Conservation (phyloP, 805 yeast species). For the Wickerhamomyces silvicola region DNA sequence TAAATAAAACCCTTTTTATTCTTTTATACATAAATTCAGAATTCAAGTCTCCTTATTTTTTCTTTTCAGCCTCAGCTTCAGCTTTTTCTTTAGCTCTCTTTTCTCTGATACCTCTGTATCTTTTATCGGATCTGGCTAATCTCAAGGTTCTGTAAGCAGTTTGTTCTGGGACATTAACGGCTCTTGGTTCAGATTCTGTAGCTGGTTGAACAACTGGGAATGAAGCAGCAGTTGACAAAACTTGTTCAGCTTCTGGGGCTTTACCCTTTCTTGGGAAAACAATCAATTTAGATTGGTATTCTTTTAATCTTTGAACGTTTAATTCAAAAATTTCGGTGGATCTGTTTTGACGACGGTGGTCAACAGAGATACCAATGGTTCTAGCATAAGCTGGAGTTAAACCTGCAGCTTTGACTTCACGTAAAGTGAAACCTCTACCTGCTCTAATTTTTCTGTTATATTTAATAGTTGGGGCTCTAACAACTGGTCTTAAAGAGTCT, state of each 20-base stretch:
- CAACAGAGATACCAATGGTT: conserved; percentile 97
- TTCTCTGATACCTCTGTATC: conserved; percentile 91
- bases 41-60: conserved; percentile 57
- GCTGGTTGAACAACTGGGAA: conserved; percentile 89
- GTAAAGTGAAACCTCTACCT: conserved; percentile 98
- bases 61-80: conserved; percentile 99
- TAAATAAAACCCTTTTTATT: conserved; percentile 10
- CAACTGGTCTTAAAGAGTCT: conserved; percentile 94
- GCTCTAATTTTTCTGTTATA: conserved; percentile 99
- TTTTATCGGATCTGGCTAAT: conserved; percentile 91
- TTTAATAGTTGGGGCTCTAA: conserved; percentile 97
- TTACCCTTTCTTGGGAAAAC: conserved; percentile 90
- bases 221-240: conserved; percentile 62
- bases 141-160: conserved; percentile 93
- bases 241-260: conserved; percentile 76
- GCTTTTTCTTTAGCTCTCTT: conserved; percentile 97
- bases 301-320: conserved; percentile 94
- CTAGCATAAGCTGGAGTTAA: conserved; percentile 91
- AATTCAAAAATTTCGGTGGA: conserved; percentile 89
- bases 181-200: conserved; percentile 75
- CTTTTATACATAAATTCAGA: conserved; percentile 19
- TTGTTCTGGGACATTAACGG: conserved; percentile 63
- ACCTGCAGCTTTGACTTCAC: conserved; percentile 98
- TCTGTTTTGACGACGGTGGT: conserved; percentile 99
- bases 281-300: conserved; percentile 92